Evolutionary conservation across 495 filamentous ascomycete species (phyloP).

Genomic region (Tricharina praecox): DNA sequence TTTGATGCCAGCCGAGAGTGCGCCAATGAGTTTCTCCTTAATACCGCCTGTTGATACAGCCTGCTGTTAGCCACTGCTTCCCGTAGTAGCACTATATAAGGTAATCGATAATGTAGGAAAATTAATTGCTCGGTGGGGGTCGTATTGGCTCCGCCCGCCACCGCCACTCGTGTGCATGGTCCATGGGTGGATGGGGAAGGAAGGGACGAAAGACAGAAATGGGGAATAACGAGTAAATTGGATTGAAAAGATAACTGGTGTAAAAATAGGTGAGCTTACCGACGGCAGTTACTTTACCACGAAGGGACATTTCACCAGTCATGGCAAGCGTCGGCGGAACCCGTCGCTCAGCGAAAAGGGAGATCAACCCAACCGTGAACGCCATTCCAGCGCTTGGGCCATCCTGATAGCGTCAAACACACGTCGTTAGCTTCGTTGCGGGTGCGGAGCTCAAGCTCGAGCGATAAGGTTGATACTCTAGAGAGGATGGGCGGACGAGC

Average conservation of each 20-base stretch:
- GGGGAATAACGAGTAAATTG: neutral
- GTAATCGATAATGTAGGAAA: too few species aligned
- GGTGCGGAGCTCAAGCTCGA: neutral
- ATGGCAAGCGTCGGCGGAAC: constrained; percentile 90
- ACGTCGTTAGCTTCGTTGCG: constrained; percentile 6
- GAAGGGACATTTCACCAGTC: constrained; percentile 86
- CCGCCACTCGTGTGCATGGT: too few species aligned
- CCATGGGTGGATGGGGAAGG: too few species aligned
- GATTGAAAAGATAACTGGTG: neutral
- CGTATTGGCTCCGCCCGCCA: too few species aligned
- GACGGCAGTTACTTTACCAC: constrained; percentile 54
- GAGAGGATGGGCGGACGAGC: constrained; percentile 1
- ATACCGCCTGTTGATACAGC: constrained; percentile 53
- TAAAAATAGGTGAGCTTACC: constrained; percentile 13
- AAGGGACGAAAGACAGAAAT: too few species aligned
- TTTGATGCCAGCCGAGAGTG: constrained; percentile 82
- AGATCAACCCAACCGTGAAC: constrained; percentile 84
- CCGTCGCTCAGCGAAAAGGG: constrained; percentile 70
- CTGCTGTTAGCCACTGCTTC: too few species aligned
- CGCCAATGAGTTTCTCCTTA: constrained; percentile 97
- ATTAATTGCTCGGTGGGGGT: too few species aligned
- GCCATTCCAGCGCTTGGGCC: constrained; percentile 69
- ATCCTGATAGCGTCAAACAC: constrained; percentile 25
- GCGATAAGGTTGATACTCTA: too few species aligned
- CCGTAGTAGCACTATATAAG: too few species aligned